These are phyloP conservation scores for Coemansia sp. DNA, from an alignment of 192 early-diverging fungal species.

Conservation along the genomic window DNA sequence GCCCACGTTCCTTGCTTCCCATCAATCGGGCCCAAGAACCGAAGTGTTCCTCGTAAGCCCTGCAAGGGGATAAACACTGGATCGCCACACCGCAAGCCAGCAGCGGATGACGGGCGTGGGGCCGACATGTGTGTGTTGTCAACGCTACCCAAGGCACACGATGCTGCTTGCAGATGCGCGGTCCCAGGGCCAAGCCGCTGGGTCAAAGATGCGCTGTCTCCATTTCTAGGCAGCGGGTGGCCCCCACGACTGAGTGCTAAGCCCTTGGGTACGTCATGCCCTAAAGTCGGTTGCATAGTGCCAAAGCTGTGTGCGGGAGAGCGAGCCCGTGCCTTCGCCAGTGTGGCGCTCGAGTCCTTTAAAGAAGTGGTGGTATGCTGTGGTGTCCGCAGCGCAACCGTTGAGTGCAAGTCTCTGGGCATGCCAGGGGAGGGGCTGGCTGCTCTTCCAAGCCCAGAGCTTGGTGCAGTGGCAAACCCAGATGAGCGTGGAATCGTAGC, in stretches of 20 bases:
- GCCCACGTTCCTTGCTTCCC: constrained; percentile 79
- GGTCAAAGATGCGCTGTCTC: background rate
- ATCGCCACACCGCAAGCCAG: constrained; percentile 49
- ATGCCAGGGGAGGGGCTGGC: constrained; percentile 31
- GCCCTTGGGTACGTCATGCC: constrained; percentile 2
- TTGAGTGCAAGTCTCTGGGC: background rate
- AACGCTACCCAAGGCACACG: background rate
- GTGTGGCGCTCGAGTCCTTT: background rate
- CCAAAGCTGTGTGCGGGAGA: constrained; percentile 1
- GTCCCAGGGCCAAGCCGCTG: constrained; percentile 4
- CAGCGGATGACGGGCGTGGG: constrained; percentile 6
- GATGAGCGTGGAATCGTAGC: constrained; percentile 32
- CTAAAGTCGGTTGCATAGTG: background rate
- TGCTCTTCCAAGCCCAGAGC: constrained; percentile 8
- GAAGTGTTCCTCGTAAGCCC: constrained; percentile 61
- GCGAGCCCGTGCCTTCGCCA: constrained; percentile 4
- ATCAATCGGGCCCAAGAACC: constrained; percentile 69
- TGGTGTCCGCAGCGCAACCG: constrained; percentile 7
- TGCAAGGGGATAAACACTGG: constrained; percentile 64
- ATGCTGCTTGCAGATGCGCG: background rate
- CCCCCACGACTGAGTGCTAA: background rate
- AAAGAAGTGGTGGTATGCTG: background rate
- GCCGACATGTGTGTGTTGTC: background rate
- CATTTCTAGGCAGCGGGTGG: background rate
- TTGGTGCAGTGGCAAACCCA: constrained; percentile 17